A percentile compares a stretch with the other conserved stretches of the same genome.
These are phyloP conservation scores for Erysimum cheiranthoides DNA, from an alignment of 345 rosid species.

Conservation along the genomic window DNA sequence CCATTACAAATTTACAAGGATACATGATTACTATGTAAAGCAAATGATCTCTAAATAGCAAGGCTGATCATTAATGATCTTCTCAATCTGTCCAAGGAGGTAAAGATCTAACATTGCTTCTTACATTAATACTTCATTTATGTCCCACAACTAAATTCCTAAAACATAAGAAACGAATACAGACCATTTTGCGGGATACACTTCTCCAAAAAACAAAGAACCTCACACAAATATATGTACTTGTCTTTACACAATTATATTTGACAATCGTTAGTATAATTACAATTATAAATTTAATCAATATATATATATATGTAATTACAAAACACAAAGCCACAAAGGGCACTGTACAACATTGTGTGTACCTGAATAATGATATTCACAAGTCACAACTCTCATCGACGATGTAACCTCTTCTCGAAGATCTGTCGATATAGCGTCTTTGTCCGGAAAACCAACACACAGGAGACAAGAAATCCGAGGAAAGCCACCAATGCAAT, in stretches of 20 bases:
- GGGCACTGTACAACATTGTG: neutral
- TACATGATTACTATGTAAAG: slow-evolving; percentile 7
- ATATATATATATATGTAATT: neutral
- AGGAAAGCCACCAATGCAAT: slow-evolving; percentile 64
- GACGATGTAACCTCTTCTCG: slow-evolving; percentile 48
- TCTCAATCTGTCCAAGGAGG: neutral
- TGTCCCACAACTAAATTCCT: slow-evolving; percentile 23
- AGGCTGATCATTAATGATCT: slow-evolving; percentile 26
- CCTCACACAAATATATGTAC: neutral
- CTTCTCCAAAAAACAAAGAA: slow-evolving; percentile 4
- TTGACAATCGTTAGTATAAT: neutral
- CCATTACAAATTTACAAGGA: neutral
- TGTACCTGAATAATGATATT: slow-evolving; percentile 1
- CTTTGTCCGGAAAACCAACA: slow-evolving; percentile 63
- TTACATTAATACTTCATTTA: slow-evolving; percentile 14
- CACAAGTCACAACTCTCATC: neutral
- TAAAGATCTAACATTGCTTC: neutral
- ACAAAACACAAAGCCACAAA: slow-evolving; percentile 5
- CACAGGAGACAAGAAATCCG: slow-evolving; percentile 62
- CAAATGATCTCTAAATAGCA: slow-evolving; percentile 6
- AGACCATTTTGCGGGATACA: neutral
- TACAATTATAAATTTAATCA: neutral
- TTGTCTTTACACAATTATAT: neutral
- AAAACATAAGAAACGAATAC: neutral
- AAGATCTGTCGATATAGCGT: slow-evolving; percentile 58